Conservation (phyloP, 495 filamentous ascomycete genomes). For the Tuber umbilicatum region DNA sequence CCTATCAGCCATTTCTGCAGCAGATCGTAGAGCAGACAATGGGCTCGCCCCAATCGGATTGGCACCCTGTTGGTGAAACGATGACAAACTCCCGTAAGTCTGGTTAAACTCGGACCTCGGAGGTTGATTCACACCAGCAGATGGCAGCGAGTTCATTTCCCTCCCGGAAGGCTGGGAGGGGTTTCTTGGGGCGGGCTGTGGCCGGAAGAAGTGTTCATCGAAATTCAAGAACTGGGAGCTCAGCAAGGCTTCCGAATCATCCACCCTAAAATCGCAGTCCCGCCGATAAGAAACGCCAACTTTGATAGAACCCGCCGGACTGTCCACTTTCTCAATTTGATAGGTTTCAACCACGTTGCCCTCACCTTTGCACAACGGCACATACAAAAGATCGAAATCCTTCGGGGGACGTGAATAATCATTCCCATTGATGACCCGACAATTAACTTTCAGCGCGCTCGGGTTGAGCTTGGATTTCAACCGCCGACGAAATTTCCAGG, state of each 20-base stretch:
- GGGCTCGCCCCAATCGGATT: conserved; percentile 67
- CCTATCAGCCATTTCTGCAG: conserved; percentile 49
- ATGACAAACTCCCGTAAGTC: conserved; percentile 87
- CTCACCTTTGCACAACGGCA: conserved; percentile 62
- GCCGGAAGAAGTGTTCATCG: conserved; percentile 79
- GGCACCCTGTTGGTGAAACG: conserved; percentile 62
- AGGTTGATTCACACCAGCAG: conserved; percentile 43
- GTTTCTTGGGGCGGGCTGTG: conserved; percentile 48
- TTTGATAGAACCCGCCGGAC: conserved; percentile 75
- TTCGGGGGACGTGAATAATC: conserved; percentile 42
- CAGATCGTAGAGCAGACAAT: conserved; percentile 72
- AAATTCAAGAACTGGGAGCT: conserved; percentile 94
- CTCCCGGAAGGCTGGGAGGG: conserved; percentile 36
- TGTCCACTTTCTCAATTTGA: conserved; percentile 70
- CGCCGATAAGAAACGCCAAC: conserved; percentile 75
- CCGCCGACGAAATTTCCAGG: conserved; percentile 76
- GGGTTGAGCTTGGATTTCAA: conserved; percentile 57
- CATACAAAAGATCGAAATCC: conserved; percentile 58
- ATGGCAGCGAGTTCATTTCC: conserved; percentile 68
- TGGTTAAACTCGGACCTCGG: conserved; percentile 58
- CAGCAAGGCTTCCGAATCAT: conserved; percentile 80
- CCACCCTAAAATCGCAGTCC: conserved; percentile 82
- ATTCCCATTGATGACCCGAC: conserved; percentile 63
- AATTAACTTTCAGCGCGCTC: conserved; percentile 65
- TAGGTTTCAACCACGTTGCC: conserved; percentile 66